Base-by-base conservation (phyloP, 2,329 filamentous ascomycete species). In the Oidium heveae region DNA sequence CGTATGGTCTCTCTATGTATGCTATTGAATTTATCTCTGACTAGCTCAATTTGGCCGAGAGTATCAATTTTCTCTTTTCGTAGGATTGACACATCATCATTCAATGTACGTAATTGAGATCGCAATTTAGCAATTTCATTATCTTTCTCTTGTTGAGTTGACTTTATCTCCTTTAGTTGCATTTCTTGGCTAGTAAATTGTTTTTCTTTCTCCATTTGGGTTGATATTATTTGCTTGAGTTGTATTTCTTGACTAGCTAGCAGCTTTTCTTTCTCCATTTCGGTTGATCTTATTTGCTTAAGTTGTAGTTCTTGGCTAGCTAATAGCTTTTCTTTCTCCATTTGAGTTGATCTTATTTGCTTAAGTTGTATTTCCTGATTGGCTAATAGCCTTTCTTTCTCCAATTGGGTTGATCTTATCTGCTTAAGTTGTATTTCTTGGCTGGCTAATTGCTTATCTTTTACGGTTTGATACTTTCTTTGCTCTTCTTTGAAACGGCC, bases 91-190 rank as follows among this genome's bases (percentile, higher is more conserved):
- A 52, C 20, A 22, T 52, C 50, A 52, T 52, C 36, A 24, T 36
- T 52, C 15, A 52, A 41, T 20, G 50, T 24, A n/a, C 50, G 33
- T 37, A 52, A 41, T 41, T 52, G 50, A 52, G n/a, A 22, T 52
- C 36, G n/a, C 10, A 52, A 15, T 39, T 52, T 18, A 24, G 50
- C 12, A 15, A 37, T 37, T 24, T 52, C 50, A 18, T 18, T 52
- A 13, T 36, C 24, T 24, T 33, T 52, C 28, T 20, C 33, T 24
- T 24, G 22, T 22, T 52, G 33, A 39, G 28, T 22, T 39, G 32
- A 37, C 12, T 33, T 52, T 18, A 52, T 52, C 34, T 52, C 50
- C 34, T 37, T 50, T 8, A 36, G 34, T 36, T 36, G 34, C 34
- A 15, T 8, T 50, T 50, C 22, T 32, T 28, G 16, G 22, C 16